Base-by-base conservation (phyloP, 768 basidiomycete species). In the Lentinula guzmanii region DNA sequence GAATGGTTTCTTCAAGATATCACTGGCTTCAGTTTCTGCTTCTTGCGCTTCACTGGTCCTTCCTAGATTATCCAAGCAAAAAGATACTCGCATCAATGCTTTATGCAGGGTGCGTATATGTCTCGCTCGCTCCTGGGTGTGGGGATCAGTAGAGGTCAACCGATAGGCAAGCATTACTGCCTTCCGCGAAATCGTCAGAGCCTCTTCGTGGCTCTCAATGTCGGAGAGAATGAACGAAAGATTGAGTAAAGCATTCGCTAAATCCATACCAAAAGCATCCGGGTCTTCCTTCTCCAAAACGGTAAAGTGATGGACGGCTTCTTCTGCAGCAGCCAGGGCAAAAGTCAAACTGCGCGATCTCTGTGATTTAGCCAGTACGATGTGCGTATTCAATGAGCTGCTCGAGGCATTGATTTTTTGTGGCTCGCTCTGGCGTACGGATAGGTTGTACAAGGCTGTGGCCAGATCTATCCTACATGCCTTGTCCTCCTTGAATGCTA, bases 381-480 rank as follows among this genome's bases (percentile, higher is more conserved):
- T 37, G 33, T 33, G 16, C 34, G 42, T 24, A 41, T 24, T 18
- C 28, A 54, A 31, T 37, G 45, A 13, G 15, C 4, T 45, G 35
- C 34, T 35, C 6, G 48, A 39, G 21, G 41, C 5, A 13, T 31
- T 8, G 51, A n/a, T n/a, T 43, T 52, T 33, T 21, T 15, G 16
- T 5, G 55, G 55, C n/a, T 62, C 62, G 50, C 56, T 62, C 15
- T 37, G 55, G 16, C 34, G 48, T 6, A 58, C 62, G 11, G 62
- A 57, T 13, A 62, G 57, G 34, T 62, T 58, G 50, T 62, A 62
- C 55, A 62, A 45, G 21, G 57, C 54, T 33, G 62, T 62, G n/a
- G 62, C 62, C 28, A 58, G 48, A 18, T 62, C 62, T 24, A 62
- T 16, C 33, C 62, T 55, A 33, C 46, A 58, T 16, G 33, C 57